Evolutionary conservation across 192 early-diverging fungal genomes (phyloP).

Genomic region (Chytriomyces confervae): DNA sequence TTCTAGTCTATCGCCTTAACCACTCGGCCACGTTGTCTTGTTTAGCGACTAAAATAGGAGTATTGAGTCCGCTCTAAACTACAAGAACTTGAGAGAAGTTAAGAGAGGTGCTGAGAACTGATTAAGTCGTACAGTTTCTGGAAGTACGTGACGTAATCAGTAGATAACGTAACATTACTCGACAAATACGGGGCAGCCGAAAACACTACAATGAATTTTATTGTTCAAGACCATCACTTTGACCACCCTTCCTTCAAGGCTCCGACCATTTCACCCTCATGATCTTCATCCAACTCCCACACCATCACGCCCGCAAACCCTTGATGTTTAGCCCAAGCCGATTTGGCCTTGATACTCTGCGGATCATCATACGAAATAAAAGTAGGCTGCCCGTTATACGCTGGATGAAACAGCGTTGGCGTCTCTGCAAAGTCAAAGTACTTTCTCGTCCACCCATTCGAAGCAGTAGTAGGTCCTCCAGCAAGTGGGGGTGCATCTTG

Average conservation of each 20-base stretch:
- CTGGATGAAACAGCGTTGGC: conserved; percentile 55
- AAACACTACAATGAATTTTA: conserved; percentile 37
- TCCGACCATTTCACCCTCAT: not conserved
- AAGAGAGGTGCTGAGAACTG: no score
- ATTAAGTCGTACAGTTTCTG: no score
- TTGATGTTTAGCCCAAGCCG: conserved; percentile 56
- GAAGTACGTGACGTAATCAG: no score
- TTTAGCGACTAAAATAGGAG: no score
- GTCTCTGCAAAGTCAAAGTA: conserved; percentile 61
- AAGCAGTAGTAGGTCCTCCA: conserved; percentile 42
- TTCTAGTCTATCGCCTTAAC: no score
- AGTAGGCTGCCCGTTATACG: conserved; percentile 50
- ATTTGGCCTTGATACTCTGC: conserved; percentile 64
- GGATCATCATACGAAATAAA: conserved; percentile 82
- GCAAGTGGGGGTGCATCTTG: conserved; percentile 35
- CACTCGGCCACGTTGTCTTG: no score
- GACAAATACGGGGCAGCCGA: no score
- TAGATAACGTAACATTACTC: no score
- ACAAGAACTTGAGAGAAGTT: no score
- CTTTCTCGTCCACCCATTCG: conserved; percentile 60
- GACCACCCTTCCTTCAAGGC: conserved; percentile 1
- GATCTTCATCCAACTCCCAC: conserved; percentile 9
- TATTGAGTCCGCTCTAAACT: no score
- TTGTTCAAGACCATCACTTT: not conserved
- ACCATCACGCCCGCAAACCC: conserved; percentile 2